A percentile compares a stretch with the other conserved stretches of the same genome.
phyloP scores from a whole-genome alignment of 2,329 filamentous ascomycete genomes.

The Pseudodiploospora longispora region DNA sequence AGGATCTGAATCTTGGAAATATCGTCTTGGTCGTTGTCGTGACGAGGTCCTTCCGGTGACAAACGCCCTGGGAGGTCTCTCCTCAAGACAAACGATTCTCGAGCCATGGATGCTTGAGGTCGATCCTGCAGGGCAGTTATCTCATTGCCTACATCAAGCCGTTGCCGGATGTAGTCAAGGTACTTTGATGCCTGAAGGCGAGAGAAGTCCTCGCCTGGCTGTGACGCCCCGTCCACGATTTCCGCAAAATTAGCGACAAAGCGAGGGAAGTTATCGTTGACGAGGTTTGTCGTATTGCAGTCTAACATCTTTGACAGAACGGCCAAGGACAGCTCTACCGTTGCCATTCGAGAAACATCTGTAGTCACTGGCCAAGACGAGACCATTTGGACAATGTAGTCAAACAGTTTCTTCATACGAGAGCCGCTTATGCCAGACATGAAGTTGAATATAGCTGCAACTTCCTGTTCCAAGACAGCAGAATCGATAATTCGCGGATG shows the following conservation, averaged over 20 bases:
- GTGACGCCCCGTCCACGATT: conserved; percentile 10
- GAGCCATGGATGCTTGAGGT: conserved; percentile 6
- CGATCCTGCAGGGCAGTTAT: conserved; percentile 10
- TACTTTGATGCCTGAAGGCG: conserved; percentile 22
- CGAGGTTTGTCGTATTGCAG: conserved; percentile 26
- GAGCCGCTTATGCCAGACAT: conserved; percentile 25
- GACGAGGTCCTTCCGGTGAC: conserved; percentile 26
- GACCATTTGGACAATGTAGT: conserved; percentile 19
- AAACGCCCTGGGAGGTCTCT: conserved; percentile 26
- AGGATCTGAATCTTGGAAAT: conserved; percentile 40
- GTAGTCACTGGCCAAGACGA: conserved; percentile 9
- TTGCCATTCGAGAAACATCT: conserved; percentile 12
- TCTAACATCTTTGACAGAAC: conserved; percentile 27
- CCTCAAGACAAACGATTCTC: conserved; percentile 21
- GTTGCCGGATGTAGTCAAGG: conserved; percentile 22
- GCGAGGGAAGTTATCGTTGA: conserved; percentile 15
- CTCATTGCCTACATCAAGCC: conserved; percentile 21
- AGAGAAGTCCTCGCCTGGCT: conserved; percentile 15
- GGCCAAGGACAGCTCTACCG: conserved; percentile 20
- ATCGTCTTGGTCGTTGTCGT: conserved; percentile 42
- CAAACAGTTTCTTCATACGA: conserved; percentile 24
- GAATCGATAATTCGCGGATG: conserved; percentile 27
- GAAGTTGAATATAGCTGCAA: conserved; percentile 26
- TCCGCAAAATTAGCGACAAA: conserved; percentile 14
- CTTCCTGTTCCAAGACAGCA: conserved; percentile 29